A percentile compares a stretch with the other conserved stretches of the same genome.
Evolutionary conservation across 1,139 yeast species (phyloP).

Genomic region (Yamadazyma siamensis): DNA sequence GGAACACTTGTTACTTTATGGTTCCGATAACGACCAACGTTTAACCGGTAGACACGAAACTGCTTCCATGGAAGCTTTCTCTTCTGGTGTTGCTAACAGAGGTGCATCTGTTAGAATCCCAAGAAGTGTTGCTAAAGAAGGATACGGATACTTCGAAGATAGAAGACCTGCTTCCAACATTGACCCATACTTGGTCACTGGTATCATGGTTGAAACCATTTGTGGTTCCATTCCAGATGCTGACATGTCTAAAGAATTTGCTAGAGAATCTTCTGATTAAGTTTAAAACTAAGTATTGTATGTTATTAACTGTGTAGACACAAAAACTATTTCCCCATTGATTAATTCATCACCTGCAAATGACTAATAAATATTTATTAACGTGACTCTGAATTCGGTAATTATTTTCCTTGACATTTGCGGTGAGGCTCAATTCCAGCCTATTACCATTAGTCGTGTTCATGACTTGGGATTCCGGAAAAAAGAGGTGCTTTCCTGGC

Average conservation of each 20-base stretch:
- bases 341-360: no score
- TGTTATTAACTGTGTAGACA: no score
- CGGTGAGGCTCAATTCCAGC: no score
- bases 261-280: conserved; percentile 57
- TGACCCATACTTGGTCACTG: conserved; percentile 97
- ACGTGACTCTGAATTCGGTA: no score
- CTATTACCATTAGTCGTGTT: no score
- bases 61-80: conserved; percentile 86
- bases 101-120: conserved; percentile 99
- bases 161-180: conserved; percentile 99
- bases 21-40: conserved; percentile 91
- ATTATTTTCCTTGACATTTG: no score
- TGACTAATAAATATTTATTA: no score
- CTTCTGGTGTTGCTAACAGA: conserved; percentile 99
- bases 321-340: no score
- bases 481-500: no score
- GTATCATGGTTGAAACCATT: conserved; percentile 95
- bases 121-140: conserved; percentile 97
- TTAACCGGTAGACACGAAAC: conserved; percentile 98
- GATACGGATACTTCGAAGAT: conserved; percentile 97
- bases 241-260: conserved; percentile 87
- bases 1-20: conserved; percentile 94
- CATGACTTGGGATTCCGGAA: no score
- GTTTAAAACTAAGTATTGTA: conserved; percentile 1
- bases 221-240: conserved; percentile 95